These are phyloP conservation scores for Diaporthe sp. DNA, from an alignment of 2,329 filamentous ascomycete species.

Conservation along the genomic window DNA sequence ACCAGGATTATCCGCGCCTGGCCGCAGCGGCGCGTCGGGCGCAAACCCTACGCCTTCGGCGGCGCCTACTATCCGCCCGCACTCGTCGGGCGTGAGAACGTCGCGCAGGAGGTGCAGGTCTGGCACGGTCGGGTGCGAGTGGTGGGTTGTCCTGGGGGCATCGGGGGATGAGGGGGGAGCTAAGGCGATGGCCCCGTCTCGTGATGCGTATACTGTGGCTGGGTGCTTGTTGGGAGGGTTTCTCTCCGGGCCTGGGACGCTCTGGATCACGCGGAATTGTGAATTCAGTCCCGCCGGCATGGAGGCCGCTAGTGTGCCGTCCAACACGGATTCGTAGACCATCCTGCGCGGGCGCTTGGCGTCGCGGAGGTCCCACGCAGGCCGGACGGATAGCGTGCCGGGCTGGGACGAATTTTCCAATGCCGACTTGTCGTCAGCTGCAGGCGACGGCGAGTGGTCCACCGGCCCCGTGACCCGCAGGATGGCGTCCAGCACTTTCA, in stretches of 20 bases:
- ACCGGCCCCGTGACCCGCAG: constrained; percentile 71
- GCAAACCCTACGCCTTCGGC: constrained; percentile 74
- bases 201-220: constrained; percentile 72
- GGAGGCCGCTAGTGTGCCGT: constrained; percentile 62
- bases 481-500: constrained; percentile 72
- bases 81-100: constrained; percentile 70
- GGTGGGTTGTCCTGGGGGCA: constrained; percentile 59
- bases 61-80: constrained; percentile 73
- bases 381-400: constrained; percentile 66
- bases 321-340: constrained; percentile 67
- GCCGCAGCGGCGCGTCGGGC: constrained; percentile 74
- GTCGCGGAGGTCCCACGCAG: constrained; percentile 69
- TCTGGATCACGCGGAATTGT: constrained; percentile 68
- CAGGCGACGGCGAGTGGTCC: constrained; percentile 54
- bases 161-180: constrained; percentile 42
- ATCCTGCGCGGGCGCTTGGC: constrained; percentile 49
- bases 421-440: not conserved
- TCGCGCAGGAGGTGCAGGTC: constrained; percentile 69
- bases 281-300: constrained; percentile 41
- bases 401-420: not conserved
- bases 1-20: constrained; percentile 69
- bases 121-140: constrained; percentile 71
- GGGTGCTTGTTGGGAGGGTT: constrained; percentile 77
- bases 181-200: constrained; percentile 66
- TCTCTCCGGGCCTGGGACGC: constrained; percentile 66